Conservation (phyloP, 2,329 filamentous ascomycete genomes). For the Ceratocystis cubensis region DNA sequence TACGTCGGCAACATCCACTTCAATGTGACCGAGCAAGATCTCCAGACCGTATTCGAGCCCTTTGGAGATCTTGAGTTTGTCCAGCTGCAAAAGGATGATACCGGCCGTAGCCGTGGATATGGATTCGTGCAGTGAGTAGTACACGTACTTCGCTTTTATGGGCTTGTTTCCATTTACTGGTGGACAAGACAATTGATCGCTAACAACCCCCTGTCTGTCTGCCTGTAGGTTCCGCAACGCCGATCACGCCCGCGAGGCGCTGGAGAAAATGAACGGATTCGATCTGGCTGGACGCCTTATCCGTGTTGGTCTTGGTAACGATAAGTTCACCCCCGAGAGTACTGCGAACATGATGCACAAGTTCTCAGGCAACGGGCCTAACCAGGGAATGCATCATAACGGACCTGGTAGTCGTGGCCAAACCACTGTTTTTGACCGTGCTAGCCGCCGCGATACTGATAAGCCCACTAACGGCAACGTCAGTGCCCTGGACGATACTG, state of each 20-base stretch:
- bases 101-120: slow-evolving; percentile 81
- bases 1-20: slow-evolving; percentile 99
- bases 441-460: slow-evolving; percentile 84
- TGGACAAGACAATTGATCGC: slow-evolving; percentile 20
- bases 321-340: slow-evolving; percentile 98
- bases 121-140: slow-evolving; percentile 89
- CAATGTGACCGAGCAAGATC: slow-evolving; percentile 91
- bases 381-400: slow-evolving; percentile 71
- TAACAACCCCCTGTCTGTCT: slow-evolving; percentile 26
- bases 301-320: slow-evolving; percentile 96
- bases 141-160: neutral
- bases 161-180: no score
- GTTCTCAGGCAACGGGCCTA: slow-evolving; percentile 59
- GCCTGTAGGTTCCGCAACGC: slow-evolving; percentile 71
- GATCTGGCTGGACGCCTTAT: slow-evolving; percentile 95
- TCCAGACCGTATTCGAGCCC: slow-evolving; percentile 92
- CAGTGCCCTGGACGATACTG: slow-evolving; percentile 91
- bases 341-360: slow-evolving; percentile 85
- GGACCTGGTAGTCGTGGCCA: slow-evolving; percentile 78
- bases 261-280: slow-evolving; percentile 99
- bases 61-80: slow-evolving; percentile 97
- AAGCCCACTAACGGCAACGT: slow-evolving; percentile 56
- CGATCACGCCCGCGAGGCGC: slow-evolving; percentile 77
- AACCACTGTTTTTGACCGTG: slow-evolving; percentile 57
- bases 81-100: slow-evolving; percentile 92